Evolutionary conservation across 2,329 filamentous ascomycete species (phyloP).

Genomic region (Ophiostoma sp.): DNA sequence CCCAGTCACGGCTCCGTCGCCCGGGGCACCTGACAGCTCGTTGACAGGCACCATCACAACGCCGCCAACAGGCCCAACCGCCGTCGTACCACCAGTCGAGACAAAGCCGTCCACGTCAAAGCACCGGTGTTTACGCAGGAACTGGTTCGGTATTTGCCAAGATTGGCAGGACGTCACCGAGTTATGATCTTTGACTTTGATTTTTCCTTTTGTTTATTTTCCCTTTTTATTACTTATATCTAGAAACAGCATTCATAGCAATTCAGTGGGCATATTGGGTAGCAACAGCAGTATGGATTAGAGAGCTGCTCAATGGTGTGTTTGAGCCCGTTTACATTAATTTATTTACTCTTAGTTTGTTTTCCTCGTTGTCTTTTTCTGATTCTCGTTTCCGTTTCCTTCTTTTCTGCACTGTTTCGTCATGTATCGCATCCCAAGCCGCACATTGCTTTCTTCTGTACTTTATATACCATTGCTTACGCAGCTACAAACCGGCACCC

Average conservation of each 20-base stretch:
- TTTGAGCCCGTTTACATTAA: background rate
- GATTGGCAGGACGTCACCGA: constrained; percentile 33
- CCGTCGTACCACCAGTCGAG: constrained; percentile 16
- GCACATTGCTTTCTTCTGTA: background rate
- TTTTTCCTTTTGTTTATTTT: constrained; percentile 6
- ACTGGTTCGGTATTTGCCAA: constrained; percentile 41
- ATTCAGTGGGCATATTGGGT: background rate
- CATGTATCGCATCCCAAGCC: background rate
- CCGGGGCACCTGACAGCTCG: background rate
- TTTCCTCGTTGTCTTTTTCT: background rate
- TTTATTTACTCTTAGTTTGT: background rate
- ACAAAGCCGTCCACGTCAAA: constrained; percentile 27
- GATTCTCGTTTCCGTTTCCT: background rate
- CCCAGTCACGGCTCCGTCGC: constrained; percentile 9
- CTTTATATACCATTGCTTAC: too few species aligned
- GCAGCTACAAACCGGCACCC: too few species aligned
- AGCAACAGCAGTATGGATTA: constrained; percentile 4
- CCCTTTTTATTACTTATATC: background rate
- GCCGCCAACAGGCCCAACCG: background rate
- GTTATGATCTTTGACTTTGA: constrained; percentile 22
- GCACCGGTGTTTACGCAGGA: constrained; percentile 34
- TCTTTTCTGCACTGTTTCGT: background rate
- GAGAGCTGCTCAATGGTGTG: constrained; percentile 12
- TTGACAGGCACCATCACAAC: constrained; percentile 20
- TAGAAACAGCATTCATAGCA: constrained; percentile 5